These are phyloP conservation scores for Podaxis sp. DNA, from an alignment of 768 basidiomycete species.

Conservation along the genomic window DNA sequence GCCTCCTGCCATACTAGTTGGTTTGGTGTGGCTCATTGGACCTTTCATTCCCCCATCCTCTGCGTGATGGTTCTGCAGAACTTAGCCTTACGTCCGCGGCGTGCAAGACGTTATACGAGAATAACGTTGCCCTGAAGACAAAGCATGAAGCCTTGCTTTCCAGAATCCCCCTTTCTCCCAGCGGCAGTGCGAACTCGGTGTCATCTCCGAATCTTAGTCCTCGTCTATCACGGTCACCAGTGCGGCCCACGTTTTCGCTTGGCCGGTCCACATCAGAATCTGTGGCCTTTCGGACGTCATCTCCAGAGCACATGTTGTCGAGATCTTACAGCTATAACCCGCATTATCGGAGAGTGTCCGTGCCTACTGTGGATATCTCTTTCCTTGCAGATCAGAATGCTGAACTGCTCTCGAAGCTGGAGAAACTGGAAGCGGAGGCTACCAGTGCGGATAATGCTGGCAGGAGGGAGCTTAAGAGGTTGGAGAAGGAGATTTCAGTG, in stretches of 20 bases:
- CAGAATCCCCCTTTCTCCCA: conserved; percentile 45
- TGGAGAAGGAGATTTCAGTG: conserved; percentile 78
- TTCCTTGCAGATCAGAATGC: conserved; percentile 79
- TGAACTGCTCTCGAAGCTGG: conserved; percentile 71
- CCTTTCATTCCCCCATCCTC: not conserved
- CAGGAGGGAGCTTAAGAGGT: conserved; percentile 58
- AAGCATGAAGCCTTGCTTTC: conserved; percentile 71
- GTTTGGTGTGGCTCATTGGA: not conserved
- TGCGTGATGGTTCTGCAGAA: conserved; percentile 33
- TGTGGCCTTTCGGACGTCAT: not conserved
- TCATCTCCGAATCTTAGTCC: conserved; percentile 33
- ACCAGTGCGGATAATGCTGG: conserved; percentile 61
- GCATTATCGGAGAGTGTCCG: conserved; percentile 44
- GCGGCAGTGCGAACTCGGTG: conserved; percentile 20
- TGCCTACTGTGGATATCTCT: conserved; percentile 65
- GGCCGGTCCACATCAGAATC: conserved; percentile 17
- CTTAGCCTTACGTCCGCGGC: conserved; percentile 63
- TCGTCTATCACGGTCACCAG: conserved; percentile 13
- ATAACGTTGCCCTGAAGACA: conserved; percentile 61
- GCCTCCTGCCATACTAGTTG: conserved; percentile 6
- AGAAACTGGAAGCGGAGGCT: conserved; percentile 71
- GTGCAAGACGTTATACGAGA: conserved; percentile 66
- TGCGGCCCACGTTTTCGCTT: not conserved
- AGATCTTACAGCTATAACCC: conserved; percentile 25
- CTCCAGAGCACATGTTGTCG: conserved; percentile 1